Conservation (phyloP, 176 grass and related monocot genomes). For the Oryza brachyantha region DNA sequence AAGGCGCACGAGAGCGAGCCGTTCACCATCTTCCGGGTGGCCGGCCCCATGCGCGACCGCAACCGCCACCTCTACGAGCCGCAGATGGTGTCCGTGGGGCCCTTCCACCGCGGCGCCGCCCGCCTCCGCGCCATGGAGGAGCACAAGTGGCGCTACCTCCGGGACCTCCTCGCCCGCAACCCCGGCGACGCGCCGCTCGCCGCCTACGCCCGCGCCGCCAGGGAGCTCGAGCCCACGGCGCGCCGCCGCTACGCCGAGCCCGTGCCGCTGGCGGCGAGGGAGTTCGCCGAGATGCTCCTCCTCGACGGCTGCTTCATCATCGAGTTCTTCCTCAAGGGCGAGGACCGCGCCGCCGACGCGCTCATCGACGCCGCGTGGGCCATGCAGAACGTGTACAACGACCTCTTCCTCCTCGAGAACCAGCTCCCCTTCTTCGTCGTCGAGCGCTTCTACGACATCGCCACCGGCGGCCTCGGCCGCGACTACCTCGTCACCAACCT, state of each 20-base stretch:
- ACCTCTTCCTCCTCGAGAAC: constrained; percentile 55
- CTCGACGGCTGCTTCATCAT: constrained; percentile 65
- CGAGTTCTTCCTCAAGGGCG: constrained; percentile 47
- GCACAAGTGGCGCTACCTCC: constrained; percentile 51
- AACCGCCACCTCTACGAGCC: constrained; percentile 51
- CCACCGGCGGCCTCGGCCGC: constrained; percentile 17
- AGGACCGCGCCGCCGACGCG: constrained; percentile 33
- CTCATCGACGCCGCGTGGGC: constrained; percentile 37
- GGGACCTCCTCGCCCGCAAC: constrained; percentile 41
- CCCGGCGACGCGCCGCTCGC: constrained; percentile 11
- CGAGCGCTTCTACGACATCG: constrained; percentile 37
- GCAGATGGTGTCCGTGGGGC: constrained; percentile 39
- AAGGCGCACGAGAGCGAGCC: constrained; percentile 43
- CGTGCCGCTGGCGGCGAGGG: constrained; percentile 3
- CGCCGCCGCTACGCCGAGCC: constrained; percentile 42
- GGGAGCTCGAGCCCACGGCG: constrained; percentile 13
- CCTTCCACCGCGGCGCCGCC: constrained; percentile 47
- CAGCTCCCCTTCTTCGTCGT: constrained; percentile 51
- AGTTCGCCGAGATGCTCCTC: constrained; percentile 57
- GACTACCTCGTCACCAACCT: constrained; percentile 21
- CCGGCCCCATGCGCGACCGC: constrained; percentile 42
- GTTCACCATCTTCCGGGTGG: constrained; percentile 51
- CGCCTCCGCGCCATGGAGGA: constrained; percentile 52
- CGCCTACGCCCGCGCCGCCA: constrained; percentile 24
- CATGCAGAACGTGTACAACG: constrained; percentile 43